Conservation (phyloP, 768 basidiomycete species). For the Daedaleopsis nitida region DNA sequence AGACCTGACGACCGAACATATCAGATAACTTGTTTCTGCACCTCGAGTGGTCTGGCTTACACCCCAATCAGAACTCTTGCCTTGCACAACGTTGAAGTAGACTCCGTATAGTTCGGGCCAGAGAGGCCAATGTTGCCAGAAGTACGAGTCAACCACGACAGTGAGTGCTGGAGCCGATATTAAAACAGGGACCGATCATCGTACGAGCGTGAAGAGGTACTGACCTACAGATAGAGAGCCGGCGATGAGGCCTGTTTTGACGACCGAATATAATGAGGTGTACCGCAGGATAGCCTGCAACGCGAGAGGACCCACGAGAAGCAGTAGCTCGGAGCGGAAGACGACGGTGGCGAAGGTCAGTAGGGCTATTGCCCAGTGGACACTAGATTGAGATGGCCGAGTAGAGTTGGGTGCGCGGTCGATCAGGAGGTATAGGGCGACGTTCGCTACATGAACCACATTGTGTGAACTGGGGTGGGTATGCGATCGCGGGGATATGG, state of each 20-base stretch:
- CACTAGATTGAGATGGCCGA: constrained; percentile 37
- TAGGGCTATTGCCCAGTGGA: constrained; percentile 51
- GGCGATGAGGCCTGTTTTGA: constrained; percentile 52
- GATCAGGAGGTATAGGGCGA: constrained; percentile 53
- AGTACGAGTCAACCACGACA: constrained; percentile 75
- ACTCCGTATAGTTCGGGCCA: constrained; percentile 88
- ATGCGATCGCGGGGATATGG: too few relatives aligned
- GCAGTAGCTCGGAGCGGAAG: constrained; percentile 77
- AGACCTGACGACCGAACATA: constrained; percentile 47
- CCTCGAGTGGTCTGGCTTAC: constrained; percentile 44
- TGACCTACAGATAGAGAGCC: constrained; percentile 56
- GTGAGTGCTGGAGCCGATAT: constrained; percentile 51
- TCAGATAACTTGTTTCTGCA: neutral
- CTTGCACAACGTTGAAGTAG: constrained; percentile 85
- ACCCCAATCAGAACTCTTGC: constrained; percentile 92
- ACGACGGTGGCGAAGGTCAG: constrained; percentile 69
- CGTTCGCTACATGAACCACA: constrained; percentile 48
- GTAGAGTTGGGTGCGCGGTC: constrained; percentile 42
- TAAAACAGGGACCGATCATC: neutral
- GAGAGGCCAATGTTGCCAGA: constrained; percentile 71
- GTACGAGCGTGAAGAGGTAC: constrained; percentile 11
- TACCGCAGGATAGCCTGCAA: constrained; percentile 53
- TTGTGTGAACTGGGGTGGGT: too few relatives aligned
- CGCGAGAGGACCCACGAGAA: constrained; percentile 63
- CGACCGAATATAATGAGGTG: constrained; percentile 43